Percentiles rank a stretch among this genome's conserved stretches.
These are phyloP conservation scores for Claviceps monticola DNA, from an alignment of 2,329 filamentous ascomycete species.

Conservation along the genomic window DNA sequence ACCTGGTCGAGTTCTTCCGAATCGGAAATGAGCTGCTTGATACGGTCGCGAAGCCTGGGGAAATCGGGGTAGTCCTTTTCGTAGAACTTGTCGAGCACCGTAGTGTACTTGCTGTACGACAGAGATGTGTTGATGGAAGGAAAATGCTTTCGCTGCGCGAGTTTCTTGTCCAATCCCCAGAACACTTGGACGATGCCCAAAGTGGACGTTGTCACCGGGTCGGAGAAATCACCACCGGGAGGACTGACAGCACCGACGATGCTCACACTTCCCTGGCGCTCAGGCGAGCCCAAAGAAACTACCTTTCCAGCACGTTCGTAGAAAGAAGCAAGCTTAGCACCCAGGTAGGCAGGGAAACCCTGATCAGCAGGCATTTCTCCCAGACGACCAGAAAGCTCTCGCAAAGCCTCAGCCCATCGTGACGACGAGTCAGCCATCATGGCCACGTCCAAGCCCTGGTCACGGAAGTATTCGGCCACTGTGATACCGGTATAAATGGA, in stretches of 20 bases:
- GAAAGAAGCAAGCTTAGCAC: constrained; percentile 95
- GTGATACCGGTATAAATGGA: constrained; percentile 98
- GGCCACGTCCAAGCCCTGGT: constrained; percentile 91
- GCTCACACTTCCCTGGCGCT: constrained; percentile 82
- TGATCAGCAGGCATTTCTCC: constrained; percentile 99
- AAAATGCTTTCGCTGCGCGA: constrained; percentile 98
- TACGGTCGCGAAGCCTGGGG: constrained; percentile 78
- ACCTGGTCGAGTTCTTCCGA: constrained; percentile 98
- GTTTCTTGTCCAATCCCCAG: constrained; percentile 99
- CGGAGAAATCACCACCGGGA: constrained; percentile 96
- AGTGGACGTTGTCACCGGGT: constrained; percentile 88
- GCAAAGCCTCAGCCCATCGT: constrained; percentile 94
- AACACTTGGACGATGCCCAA: constrained; percentile 98
- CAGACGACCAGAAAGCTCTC: constrained; percentile 95
- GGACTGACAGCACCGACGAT: constrained; percentile 96
- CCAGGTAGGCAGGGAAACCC: constrained; percentile 95
- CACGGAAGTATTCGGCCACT: constrained; percentile 90
- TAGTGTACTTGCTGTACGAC: constrained; percentile 96
- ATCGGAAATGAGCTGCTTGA: constrained; percentile 85
- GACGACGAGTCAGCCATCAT: constrained; percentile 99
- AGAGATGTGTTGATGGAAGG: constrained; percentile 91
- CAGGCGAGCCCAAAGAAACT: constrained; percentile 72
- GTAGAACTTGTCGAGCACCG: constrained; percentile 81
- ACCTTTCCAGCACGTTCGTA: constrained; percentile 95
- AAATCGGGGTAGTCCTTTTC: constrained; percentile 90